Conservation (phyloP, 345 rosid species). For the Noccaea bulbosa region DNA sequence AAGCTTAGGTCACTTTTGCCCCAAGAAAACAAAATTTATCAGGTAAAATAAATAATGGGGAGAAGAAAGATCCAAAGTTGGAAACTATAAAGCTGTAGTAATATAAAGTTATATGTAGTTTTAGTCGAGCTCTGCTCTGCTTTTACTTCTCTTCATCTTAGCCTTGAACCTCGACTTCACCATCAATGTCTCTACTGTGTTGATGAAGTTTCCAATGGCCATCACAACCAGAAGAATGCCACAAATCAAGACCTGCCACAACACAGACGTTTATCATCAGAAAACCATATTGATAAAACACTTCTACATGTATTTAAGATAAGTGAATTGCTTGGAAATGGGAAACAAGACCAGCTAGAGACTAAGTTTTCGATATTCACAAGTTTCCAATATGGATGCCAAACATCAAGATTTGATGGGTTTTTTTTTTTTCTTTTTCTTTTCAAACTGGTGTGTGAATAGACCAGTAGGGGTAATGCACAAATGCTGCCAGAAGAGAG, state of each 20-base stretch:
- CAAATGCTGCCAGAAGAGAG: conserved; percentile 17
- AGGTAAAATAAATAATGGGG: conserved; percentile 28
- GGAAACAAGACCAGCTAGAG: not conserved
- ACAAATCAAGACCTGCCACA: conserved; percentile 74
- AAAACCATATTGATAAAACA: not conserved
- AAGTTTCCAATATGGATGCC: not conserved
- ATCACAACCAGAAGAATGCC: conserved; percentile 85
- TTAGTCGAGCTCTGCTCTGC: conserved; percentile 67
- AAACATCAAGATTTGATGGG: not conserved
- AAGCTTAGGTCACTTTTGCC: conserved; percentile 31
- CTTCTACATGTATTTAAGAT: not conserved
- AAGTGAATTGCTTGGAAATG: conserved; percentile 10
- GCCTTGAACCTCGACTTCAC: conserved; percentile 92
- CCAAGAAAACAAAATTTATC: conserved; percentile 35
- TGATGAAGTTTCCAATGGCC: conserved; percentile 90
- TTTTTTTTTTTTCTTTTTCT: not conserved
- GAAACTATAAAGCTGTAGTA: conserved; percentile 33
- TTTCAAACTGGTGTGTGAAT: not conserved
- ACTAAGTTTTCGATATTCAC: not conserved
- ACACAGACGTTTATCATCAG: conserved; percentile 16
- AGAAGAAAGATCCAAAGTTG: conserved; percentile 28
- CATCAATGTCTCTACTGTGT: conserved; percentile 82
- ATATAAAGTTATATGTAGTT: conserved; percentile 34
- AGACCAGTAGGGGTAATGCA: conserved; percentile 6
- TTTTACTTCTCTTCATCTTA: conserved; percentile 90